These are phyloP conservation scores for Cryptococcus sp. DNA, from an alignment of 1,284 basidiomycete genomes.

Conservation along the genomic window DNA sequence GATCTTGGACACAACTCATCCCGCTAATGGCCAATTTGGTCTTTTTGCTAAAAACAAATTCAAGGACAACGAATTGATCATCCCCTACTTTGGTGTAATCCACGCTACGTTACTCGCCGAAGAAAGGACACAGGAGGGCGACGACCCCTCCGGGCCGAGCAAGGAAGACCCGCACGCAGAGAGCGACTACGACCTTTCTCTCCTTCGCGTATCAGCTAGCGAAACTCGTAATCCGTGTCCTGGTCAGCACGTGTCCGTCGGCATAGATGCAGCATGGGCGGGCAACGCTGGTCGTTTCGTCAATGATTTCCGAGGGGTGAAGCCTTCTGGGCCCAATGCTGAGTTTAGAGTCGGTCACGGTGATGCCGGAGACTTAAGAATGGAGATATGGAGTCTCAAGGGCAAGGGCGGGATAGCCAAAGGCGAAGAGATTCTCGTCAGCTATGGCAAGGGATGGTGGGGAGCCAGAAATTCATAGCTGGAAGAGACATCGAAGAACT, in stretches of 20 bases:
- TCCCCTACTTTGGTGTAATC: constrained; percentile 82
- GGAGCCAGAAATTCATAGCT: constrained; percentile 45
- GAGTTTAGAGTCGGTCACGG: constrained; percentile 66
- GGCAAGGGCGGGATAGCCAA: constrained; percentile 63
- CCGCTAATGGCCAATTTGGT: constrained; percentile 78
- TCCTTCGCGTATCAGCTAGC: constrained; percentile 58
- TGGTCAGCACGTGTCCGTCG: constrained; percentile 47
- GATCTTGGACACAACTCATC: constrained; percentile 59
- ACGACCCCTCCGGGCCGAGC: constrained; percentile 28
- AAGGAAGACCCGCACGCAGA: constrained; percentile 32
- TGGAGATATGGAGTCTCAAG: constrained; percentile 70
- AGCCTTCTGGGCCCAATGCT: constrained; percentile 65
- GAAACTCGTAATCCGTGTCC: constrained; percentile 36
- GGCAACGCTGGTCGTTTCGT: constrained; percentile 87
- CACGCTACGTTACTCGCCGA: constrained; percentile 31
- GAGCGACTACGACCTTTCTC: constrained; percentile 79
- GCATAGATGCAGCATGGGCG: constrained; percentile 68
- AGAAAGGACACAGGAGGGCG: too few relatives aligned
- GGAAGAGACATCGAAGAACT: constrained; percentile 3
- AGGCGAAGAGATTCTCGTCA: constrained; percentile 82
- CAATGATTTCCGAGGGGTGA: constrained; percentile 80
- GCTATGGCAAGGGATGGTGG: constrained; percentile 95
- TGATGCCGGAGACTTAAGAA: constrained; percentile 66
- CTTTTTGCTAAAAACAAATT: constrained; percentile 77
- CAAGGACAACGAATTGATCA: constrained; percentile 64